These are phyloP conservation scores for Abrus pulchellus DNA, from an alignment of 306 rosid species.

Conservation along the genomic window DNA sequence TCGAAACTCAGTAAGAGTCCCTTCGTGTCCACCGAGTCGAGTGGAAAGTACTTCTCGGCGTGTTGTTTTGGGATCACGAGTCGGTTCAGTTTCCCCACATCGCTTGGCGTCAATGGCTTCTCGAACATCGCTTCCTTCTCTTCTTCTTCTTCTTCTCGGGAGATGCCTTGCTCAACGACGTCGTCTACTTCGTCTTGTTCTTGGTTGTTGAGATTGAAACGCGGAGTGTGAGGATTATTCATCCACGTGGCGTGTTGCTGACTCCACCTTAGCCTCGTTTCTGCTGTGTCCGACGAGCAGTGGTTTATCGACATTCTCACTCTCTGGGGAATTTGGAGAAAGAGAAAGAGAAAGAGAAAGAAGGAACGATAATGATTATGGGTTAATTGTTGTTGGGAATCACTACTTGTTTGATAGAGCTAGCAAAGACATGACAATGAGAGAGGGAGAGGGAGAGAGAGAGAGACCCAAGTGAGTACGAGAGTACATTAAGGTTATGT, in stretches of 20 bases:
- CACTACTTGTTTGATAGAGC: conserved; percentile 60
- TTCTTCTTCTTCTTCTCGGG: neutral
- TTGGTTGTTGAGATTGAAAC: conserved; percentile 37
- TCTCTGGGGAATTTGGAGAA: neutral
- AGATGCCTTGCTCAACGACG: neutral
- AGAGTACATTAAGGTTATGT: conserved; percentile 66
- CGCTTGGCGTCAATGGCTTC: conserved; percentile 91
- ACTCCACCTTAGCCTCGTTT: conserved; percentile 49
- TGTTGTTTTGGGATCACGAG: conserved; percentile 91
- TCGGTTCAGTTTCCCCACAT: conserved; percentile 93
- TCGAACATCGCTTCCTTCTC: conserved; percentile 85
- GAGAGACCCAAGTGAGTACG: conserved; percentile 40
- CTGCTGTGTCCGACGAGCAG: conserved; percentile 55
- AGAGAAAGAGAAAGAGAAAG: neutral
- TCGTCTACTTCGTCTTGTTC: conserved; percentile 39
- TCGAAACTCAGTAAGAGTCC: conserved; percentile 82
- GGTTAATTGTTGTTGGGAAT: conserved; percentile 54
- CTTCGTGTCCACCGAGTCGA: conserved; percentile 56
- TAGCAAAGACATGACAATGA: conserved; percentile 58
- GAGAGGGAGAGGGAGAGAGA: conserved; percentile 42
- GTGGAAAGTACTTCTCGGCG: conserved; percentile 87
- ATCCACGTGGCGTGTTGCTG: conserved; percentile 31
- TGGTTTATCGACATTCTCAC: conserved; percentile 58
- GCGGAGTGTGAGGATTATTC: neutral
- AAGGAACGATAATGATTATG: conserved; percentile 47